phyloP scores from a whole-genome alignment of 1,284 basidiomycete species.

The Rhodotorula mucilaginosa region DNA sequence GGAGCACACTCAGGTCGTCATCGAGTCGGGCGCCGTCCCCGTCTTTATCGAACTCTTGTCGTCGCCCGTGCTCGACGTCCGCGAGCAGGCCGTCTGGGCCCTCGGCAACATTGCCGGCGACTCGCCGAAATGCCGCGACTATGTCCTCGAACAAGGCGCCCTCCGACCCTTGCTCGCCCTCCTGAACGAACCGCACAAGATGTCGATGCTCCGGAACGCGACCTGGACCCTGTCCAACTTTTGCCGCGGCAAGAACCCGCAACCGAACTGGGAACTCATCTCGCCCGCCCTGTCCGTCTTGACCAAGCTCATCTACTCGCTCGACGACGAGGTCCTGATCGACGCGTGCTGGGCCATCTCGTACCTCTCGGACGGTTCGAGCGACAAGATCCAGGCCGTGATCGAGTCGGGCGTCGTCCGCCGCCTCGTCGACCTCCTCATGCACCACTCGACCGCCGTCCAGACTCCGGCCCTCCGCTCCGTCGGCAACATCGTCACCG shows the following conservation, averaged over 20 bases:
- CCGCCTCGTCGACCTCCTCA: conserved; percentile 92
- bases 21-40: conserved; percentile 90
- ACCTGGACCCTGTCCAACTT: conserved; percentile 99
- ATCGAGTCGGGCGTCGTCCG: conserved; percentile 98
- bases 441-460: conserved; percentile 97
- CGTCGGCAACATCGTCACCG: conserved; percentile 98
- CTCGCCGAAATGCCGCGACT: conserved; percentile 89
- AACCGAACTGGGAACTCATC: conserved; percentile 93
- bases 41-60: conserved; percentile 91
- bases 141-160: conserved; percentile 60
- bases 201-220: conserved; percentile 95
- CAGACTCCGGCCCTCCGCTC: conserved; percentile 97
- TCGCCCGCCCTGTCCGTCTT: conserved; percentile 92
- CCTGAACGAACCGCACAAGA: conserved; percentile 66
- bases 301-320: conserved; percentile 97
- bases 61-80: conserved; percentile 72
- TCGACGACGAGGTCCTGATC: conserved; percentile 98
- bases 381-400: conserved; percentile 99
- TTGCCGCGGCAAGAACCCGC: conserved; percentile 92
- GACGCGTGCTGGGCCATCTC: conserved; percentile 99
- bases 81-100: conserved; percentile 96
- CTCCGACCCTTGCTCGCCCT: conserved; percentile 55
- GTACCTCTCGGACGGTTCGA: conserved; percentile 97
- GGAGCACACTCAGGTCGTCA: conserved; percentile 97
- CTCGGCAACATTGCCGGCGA: conserved; percentile 95